phyloP scores from a whole-genome alignment of 495 filamentous ascomycete species.

The Trichoderma gamsii region DNA sequence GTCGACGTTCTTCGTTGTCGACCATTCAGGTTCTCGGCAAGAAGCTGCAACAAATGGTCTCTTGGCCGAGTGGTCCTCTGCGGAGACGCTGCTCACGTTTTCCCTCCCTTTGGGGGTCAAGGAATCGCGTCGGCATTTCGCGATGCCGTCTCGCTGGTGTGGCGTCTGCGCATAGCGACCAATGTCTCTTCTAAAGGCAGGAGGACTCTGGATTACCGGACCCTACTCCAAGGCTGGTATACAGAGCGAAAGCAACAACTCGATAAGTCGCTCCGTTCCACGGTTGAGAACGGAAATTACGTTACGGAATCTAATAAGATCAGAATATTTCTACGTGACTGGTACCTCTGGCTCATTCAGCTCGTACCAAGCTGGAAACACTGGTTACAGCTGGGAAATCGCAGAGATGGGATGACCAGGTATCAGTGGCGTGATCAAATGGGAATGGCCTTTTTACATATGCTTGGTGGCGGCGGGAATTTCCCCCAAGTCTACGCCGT shows the following conservation, averaged over 20 bases:
- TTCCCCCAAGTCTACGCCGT: conserved; percentile 29
- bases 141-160: conserved; percentile 27
- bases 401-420: conserved; percentile 24
- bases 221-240: conserved; percentile 18
- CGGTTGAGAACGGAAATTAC: not conserved
- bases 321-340: not conserved
- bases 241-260: conserved; percentile 13
- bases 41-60: conserved; percentile 40
- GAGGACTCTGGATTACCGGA: conserved; percentile 3
- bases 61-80: conserved; percentile 34
- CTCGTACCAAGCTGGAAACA: conserved; percentile 19
- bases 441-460: conserved; percentile 33
- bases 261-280: not conserved
- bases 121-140: conserved; percentile 36
- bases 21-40: conserved; percentile 41
- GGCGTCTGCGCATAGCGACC: conserved; percentile 32
- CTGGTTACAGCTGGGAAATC: conserved; percentile 26
- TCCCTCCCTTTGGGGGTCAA: conserved; percentile 45
- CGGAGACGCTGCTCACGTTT: conserved; percentile 44
- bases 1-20: conserved; percentile 45
- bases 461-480: conserved; percentile 26
- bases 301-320: not conserved
- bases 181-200: not conserved
- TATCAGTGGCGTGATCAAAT: conserved; percentile 21
- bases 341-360: conserved; percentile 13